Evolutionary conservation across 768 basidiomycete species (phyloP), one percentile per base, ranked within the genome.

Genomic region (Lentinula detonsa): DNA sequence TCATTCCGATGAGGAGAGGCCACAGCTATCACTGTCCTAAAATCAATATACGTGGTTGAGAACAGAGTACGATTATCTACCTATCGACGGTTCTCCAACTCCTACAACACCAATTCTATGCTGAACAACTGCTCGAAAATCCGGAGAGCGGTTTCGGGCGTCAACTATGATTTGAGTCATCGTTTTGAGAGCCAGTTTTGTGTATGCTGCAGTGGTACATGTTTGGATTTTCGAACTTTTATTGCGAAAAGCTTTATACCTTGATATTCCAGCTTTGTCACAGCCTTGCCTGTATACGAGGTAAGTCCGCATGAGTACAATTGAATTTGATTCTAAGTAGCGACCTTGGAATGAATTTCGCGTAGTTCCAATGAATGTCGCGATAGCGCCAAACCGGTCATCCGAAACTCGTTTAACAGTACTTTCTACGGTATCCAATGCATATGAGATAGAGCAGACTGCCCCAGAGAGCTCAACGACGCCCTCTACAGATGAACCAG

Each of bases 311-410:
- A 1, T 39, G 9, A n/a, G 33, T 58, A 9, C n/a, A 46, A 50
- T 11, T 42, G 23, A n/a, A 54, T 60, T 35, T n/a, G 3, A n/a
- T 39, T 39, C 13, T 21, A 48, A 10, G 46, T 45, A 35, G 16
- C 43, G 43, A 88, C 92, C 92, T 82, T 87, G 79, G 75, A 94
- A 94, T 0, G 86, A 87, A 70, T 93, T 88, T 60, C 93, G 83
- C 5, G 93, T 95, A 13, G 91, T 92, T 75, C 93, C 93, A 57
- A 93, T 83, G 74, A 95, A 94, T 3, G 86, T 75, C 9, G 85
- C 57, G 15, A 50, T 49, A 10, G 57, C 57, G n/a, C 57, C 57
- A 37, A 31, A 46, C 4, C 57, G 15, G n/a, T 23, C 11, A 33
- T 59, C 46, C 4, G 21, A 13, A 9, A 59, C 46, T 11, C 31